A percentile compares a stretch with the other conserved stretches of the same genome.
Conservation (phyloP, 305 asterid species). For the Coffea humblotiana region DNA sequence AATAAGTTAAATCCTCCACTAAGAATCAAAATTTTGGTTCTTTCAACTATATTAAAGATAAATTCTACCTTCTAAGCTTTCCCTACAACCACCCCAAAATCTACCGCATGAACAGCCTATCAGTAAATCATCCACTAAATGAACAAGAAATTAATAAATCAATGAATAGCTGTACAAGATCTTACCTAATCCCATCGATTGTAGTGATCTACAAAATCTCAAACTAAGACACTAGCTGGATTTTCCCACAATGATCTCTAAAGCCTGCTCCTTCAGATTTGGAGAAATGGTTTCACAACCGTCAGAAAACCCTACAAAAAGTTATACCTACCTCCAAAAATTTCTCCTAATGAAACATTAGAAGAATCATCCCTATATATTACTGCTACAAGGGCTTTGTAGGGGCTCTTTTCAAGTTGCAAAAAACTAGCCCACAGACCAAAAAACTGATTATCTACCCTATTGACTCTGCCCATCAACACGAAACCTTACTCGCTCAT, state of each 20-base stretch:
- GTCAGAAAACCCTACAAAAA: not conserved
- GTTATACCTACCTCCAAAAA: not conserved
- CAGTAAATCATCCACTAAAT: not conserved
- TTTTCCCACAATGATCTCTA: not conserved
- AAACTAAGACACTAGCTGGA: not conserved
- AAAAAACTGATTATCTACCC: not conserved
- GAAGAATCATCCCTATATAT: not conserved
- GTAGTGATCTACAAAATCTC: not conserved
- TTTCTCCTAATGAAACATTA: not conserved
- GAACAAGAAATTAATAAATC: slow-evolving; percentile 13
- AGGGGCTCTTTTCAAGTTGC: slow-evolving; percentile 1
- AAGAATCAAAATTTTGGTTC: slow-evolving; percentile 9
- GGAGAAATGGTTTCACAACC: not conserved
- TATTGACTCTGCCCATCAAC: slow-evolving; percentile 18
- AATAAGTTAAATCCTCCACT: not conserved
- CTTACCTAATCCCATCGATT: not conserved
- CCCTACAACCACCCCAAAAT: not conserved
- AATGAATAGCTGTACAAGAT: slow-evolving; percentile 7
- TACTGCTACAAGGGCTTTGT: not conserved
- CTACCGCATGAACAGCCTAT: slow-evolving; percentile 8
- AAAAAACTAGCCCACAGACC: slow-evolving; percentile 1
- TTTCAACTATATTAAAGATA: not conserved
- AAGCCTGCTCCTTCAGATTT: not conserved
- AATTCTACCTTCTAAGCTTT: not conserved
- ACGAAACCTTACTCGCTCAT: slow-evolving; percentile 70